phyloP scores from a whole-genome alignment of 2,329 filamentous ascomycete genomes.

The Xylaria hypoxylon region DNA sequence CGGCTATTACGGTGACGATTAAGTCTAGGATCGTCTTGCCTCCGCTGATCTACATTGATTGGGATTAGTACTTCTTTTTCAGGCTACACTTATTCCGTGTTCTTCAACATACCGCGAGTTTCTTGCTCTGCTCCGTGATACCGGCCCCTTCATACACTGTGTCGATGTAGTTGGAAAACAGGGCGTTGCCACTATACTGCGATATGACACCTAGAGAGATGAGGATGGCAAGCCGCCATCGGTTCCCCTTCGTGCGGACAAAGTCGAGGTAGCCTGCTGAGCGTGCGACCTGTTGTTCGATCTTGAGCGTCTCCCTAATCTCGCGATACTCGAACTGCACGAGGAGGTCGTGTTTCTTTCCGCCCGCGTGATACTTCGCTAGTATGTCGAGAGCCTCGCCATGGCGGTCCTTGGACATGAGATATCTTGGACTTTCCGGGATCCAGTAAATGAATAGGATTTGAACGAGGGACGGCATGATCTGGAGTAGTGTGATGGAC shows the following conservation, averaged over 20 bases:
- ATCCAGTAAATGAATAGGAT: slow-evolving; percentile 73
- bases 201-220: slow-evolving; percentile 74
- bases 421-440: slow-evolving; percentile 75
- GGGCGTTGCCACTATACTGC: slow-evolving; percentile 75
- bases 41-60: slow-evolving; percentile 55
- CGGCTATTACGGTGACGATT: slow-evolving; percentile 66
- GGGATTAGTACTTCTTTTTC: slow-evolving; percentile 2
- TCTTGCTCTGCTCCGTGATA: slow-evolving; percentile 67
- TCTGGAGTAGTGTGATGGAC: slow-evolving; percentile 73
- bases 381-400: slow-evolving; percentile 72
- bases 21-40: slow-evolving; percentile 71
- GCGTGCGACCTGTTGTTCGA: slow-evolving; percentile 64
- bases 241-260: slow-evolving; percentile 71
- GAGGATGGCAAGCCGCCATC: slow-evolving; percentile 71
- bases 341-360: slow-evolving; percentile 66
- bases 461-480: slow-evolving; percentile 70
- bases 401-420: slow-evolving; percentile 71
- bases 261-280: slow-evolving; percentile 70
- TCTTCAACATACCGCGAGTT: slow-evolving; percentile 60
- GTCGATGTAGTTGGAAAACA: slow-evolving; percentile 76
- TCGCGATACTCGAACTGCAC: slow-evolving; percentile 75
- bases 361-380: slow-evolving; percentile 72
- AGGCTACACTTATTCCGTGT: slow-evolving; percentile 35
- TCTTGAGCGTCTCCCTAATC: slow-evolving; percentile 71
- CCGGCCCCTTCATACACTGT: slow-evolving; percentile 71